A percentile compares a stretch with the other conserved stretches of the same genome.
These are phyloP conservation scores for Botrytis paeoniae DNA, from an alignment of 2,329 filamentous ascomycete genomes.

Conservation along the genomic window DNA sequence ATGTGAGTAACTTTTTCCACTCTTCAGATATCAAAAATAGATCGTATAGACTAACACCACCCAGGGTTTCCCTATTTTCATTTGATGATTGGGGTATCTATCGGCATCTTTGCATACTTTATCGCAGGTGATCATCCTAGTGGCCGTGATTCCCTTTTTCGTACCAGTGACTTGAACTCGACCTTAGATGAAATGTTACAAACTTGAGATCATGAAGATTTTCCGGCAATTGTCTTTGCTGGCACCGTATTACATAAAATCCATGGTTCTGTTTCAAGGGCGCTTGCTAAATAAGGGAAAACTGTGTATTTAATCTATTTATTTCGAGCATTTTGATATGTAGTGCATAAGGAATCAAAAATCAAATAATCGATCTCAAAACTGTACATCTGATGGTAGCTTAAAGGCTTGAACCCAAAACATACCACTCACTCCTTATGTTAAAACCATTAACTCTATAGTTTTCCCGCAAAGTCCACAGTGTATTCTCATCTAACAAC, in stretches of 20 bases:
- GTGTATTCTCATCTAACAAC: neutral
- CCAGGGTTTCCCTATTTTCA: slow-evolving; percentile 11
- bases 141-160: neutral
- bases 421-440: neutral
- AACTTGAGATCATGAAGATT: neutral
- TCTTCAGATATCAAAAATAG: neutral
- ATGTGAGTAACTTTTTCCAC: neutral
- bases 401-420: neutral
- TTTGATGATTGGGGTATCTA: neutral
- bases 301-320: neutral
- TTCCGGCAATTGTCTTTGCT: neutral
- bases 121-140: neutral
- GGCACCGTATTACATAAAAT: neutral
- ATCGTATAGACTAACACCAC: neutral
- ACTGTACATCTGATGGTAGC: neutral
- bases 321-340: neutral
- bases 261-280: too few relatives aligned
- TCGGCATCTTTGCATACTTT: neutral
- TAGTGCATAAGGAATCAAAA: too few relatives aligned
- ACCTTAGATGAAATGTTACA: neutral
- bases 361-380: neutral
- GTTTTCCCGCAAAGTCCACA: neutral
- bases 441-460: neutral
- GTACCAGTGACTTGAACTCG: neutral
- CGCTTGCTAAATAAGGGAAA: neutral